Percentiles rank a stretch among this genome's conserved stretches.
Evolutionary conservation across 2,329 filamentous ascomycete species (phyloP).

Genomic region (Chrysoporthe austroafricana): DNA sequence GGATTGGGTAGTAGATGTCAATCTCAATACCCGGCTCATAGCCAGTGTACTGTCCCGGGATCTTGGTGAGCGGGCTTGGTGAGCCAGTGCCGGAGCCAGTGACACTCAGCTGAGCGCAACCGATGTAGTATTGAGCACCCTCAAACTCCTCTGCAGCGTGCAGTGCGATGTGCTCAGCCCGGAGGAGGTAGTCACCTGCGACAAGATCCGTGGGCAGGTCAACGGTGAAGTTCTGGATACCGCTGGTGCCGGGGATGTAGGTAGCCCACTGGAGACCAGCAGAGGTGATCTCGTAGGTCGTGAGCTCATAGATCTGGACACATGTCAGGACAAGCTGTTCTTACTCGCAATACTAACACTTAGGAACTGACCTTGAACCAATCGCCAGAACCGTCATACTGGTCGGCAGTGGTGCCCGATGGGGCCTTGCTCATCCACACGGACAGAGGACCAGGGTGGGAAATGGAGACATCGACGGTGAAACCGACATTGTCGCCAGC

Average conservation of each 20-base stretch:
- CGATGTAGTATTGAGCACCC: conserved; percentile 45
- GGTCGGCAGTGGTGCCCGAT: conserved; percentile 33
- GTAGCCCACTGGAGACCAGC: conserved; percentile 40
- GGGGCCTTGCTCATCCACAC: conserved; percentile 44
- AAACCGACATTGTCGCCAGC: conserved; percentile 48
- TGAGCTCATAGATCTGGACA: conserved; percentile 37
- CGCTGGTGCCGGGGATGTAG: conserved; percentile 17
- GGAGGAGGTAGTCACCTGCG: conserved; percentile 47
- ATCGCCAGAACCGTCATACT: conserved; percentile 41
- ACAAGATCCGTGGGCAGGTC: conserved; percentile 37
- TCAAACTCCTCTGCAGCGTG: conserved; percentile 40
- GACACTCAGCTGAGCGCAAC: conserved; percentile 42
- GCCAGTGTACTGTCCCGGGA: conserved; percentile 41
- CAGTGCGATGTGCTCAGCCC: conserved; percentile 46
- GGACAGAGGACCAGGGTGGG: conserved; percentile 45
- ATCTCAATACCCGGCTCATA: conserved; percentile 41
- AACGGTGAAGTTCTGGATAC: conserved; percentile 40
- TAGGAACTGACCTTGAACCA: conserved; percentile 39
- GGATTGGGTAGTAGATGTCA: conserved; percentile 42
- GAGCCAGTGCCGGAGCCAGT: conserved; percentile 38
- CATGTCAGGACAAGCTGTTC: neutral
- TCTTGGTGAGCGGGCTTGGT: conserved; percentile 37
- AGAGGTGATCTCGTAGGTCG: conserved; percentile 36
- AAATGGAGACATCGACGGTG: conserved; percentile 40
- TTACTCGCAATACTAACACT: neutral